Percentiles rank a stretch among this genome's conserved stretches.
Evolutionary conservation across 495 filamentous ascomycete genomes (phyloP).

Genomic region (Opeltia flavorubescens): DNA sequence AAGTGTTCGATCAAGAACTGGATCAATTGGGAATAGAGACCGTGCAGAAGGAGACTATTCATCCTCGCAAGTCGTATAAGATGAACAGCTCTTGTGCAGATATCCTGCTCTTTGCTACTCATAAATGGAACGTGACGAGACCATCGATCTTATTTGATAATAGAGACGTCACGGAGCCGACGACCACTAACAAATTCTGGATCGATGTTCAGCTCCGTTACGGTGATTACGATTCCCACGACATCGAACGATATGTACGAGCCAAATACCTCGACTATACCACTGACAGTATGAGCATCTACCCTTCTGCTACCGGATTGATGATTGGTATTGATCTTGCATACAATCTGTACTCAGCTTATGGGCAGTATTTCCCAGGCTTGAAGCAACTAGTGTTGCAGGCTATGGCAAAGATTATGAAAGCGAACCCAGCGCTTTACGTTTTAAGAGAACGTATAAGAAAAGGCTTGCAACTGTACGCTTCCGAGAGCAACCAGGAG

Average conservation of each 20-base stretch:
- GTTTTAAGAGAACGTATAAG: conserved; percentile 95
- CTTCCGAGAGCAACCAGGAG: conserved; percentile 97
- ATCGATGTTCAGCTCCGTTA: conserved; percentile 96
- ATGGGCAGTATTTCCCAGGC: conserved; percentile 97
- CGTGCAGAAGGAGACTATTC: conserved; percentile 98
- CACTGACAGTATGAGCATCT: conserved; percentile 97
- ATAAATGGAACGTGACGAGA: conserved; percentile 96
- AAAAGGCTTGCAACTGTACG: conserved; percentile 96
- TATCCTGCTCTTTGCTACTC: conserved; percentile 92
- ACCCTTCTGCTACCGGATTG: conserved; percentile 90
- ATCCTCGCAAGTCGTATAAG: conserved; percentile 99
- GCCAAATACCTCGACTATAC: conserved; percentile 99
- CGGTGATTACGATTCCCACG: conserved; percentile 97
- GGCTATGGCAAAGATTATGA: conserved; percentile 99
- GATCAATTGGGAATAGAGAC: conserved; percentile 95
- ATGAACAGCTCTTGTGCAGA: conserved; percentile 99
- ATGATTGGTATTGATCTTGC: conserved; percentile 98
- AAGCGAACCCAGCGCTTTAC: conserved; percentile 94
- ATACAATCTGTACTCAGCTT: conserved; percentile 96
- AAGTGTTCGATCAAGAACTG: conserved; percentile 97
- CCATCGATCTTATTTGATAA: conserved; percentile 91
- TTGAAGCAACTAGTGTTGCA: conserved; percentile 93
- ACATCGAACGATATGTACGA: conserved; percentile 94
- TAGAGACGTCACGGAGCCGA: conserved; percentile 89
- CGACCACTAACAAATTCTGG: conserved; percentile 99